These are phyloP conservation scores for Aspergillus campestris DNA, from an alignment of 495 filamentous ascomycete genomes.

Conservation along the genomic window DNA sequence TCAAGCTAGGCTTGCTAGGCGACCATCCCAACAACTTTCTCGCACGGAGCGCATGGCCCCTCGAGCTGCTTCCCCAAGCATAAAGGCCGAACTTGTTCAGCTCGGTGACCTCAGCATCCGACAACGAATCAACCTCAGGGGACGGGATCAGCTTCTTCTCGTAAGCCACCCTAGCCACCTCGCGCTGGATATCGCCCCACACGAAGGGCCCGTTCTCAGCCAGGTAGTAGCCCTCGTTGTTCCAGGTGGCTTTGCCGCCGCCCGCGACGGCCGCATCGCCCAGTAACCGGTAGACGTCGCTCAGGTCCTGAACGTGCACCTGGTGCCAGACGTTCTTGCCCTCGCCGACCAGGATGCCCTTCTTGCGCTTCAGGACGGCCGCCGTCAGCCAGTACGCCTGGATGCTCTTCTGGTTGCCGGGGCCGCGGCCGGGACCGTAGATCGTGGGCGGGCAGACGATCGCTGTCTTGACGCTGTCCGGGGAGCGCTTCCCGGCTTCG, in stretches of 20 bases:
- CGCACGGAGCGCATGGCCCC: conserved; percentile 50
- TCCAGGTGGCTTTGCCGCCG: conserved; percentile 61
- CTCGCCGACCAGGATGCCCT: conserved; percentile 53
- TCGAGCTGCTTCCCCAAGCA: conserved; percentile 58
- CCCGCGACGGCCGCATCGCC: conserved; percentile 55
- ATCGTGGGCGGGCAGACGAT: conserved; percentile 74
- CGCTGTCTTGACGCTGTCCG: conserved; percentile 51
- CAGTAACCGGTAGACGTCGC: conserved; percentile 53
- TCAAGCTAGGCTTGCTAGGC: conserved; percentile 44
- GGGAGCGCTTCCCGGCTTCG: conserved; percentile 25
- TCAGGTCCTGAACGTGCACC: conserved; percentile 66
- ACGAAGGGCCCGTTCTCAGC: conserved; percentile 60
- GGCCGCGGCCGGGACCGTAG: conserved; percentile 66
- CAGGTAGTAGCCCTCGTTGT: conserved; percentile 65
- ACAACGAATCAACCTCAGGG: conserved; percentile 37
- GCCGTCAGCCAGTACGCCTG: conserved; percentile 55
- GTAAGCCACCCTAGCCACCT: conserved; percentile 52
- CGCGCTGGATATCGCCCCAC: conserved; percentile 59
- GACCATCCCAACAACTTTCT: conserved; percentile 60
- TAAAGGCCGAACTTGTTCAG: conserved; percentile 24
- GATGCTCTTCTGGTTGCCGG: conserved; percentile 56
- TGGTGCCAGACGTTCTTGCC: conserved; percentile 66
- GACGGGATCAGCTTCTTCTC: conserved; percentile 56
- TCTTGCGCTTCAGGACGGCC: conserved; percentile 49
- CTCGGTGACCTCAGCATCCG: conserved; percentile 24